Conservation (phyloP, 306 rosid species). For the Malus domestica region DNA sequence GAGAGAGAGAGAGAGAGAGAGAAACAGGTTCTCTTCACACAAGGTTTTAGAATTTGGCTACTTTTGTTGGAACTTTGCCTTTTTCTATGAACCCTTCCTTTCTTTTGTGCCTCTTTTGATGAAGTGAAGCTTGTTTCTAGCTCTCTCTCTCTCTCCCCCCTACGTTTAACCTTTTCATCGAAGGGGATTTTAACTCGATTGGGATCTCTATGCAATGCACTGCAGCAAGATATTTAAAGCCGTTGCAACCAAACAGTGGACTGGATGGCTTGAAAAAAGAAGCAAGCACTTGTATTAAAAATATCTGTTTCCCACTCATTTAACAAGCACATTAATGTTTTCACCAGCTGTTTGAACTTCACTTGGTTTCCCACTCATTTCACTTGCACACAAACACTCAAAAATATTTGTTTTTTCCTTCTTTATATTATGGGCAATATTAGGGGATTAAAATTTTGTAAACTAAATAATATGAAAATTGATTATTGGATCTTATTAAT, state of each 20-base stretch:
- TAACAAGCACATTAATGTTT: neutral
- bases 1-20: neutral
- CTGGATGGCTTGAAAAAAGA: neutral
- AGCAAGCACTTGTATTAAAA: neutral
- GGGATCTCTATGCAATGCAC: constrained; percentile 25
- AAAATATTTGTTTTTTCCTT: no score
- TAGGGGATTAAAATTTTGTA: no score
- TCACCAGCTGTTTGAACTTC: neutral
- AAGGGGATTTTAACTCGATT: constrained; percentile 2
- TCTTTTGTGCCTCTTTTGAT: constrained; percentile 14
- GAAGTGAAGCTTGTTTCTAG: constrained; percentile 31
- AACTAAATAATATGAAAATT: no score
- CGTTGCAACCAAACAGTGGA: neutral
- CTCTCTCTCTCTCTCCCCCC: neutral
- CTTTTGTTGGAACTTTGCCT: constrained; percentile 13
- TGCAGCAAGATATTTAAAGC: neutral
- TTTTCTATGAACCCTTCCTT: constrained; percentile 9
- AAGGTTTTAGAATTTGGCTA: neutral
- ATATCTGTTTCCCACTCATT: neutral
- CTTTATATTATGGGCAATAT: no score
- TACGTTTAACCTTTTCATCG: neutral
- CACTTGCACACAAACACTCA: no score
- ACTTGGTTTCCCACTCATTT: neutral
- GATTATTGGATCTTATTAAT: no score
- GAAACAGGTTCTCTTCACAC: constrained; percentile 2